Conservation (phyloP, 768 basidiomycete genomes). For the Mycena vulgaris region DNA sequence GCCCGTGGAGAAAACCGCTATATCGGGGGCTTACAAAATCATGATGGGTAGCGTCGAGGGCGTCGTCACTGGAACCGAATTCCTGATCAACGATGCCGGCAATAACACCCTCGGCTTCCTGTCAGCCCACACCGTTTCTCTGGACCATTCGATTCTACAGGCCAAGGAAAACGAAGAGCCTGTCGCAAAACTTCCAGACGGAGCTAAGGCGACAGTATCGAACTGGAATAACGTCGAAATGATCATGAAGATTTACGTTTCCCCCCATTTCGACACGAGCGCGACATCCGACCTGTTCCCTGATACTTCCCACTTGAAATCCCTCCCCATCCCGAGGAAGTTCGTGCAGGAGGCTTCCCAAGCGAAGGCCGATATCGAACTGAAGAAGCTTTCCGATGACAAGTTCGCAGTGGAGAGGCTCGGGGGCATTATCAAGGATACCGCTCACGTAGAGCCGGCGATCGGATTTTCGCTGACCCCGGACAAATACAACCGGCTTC, state of each 20-base stretch:
- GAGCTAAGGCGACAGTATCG: not conserved
- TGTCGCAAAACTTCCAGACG: not conserved
- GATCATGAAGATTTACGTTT: not conserved
- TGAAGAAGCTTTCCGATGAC: not conserved
- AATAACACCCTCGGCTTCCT: not conserved
- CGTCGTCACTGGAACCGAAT: slow-evolving; percentile 19
- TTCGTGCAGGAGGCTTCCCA: not conserved
- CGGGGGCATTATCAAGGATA: not conserved
- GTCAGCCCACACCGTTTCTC: not conserved
- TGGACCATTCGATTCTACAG: not conserved
- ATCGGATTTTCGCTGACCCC: not conserved
- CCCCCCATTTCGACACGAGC: not conserved
- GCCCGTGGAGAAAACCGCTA: not conserved
- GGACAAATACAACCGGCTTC: not conserved
- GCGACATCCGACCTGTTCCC: not conserved
- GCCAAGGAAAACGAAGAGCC: not conserved
- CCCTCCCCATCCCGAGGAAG: not conserved
- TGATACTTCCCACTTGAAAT: not conserved
- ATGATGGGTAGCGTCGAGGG: slow-evolving; percentile 22
- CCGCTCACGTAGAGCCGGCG: not conserved
- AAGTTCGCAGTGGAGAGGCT: not conserved
- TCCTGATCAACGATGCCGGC: not conserved
- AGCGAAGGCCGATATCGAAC: not conserved
- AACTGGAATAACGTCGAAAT: slow-evolving; percentile 1
- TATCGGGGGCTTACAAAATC: not conserved